Evolutionary conservation across 2,329 filamentous ascomycete genomes (phyloP), one percentile per base, ranked within the genome.

Genomic region (Epichloe baconii): DNA sequence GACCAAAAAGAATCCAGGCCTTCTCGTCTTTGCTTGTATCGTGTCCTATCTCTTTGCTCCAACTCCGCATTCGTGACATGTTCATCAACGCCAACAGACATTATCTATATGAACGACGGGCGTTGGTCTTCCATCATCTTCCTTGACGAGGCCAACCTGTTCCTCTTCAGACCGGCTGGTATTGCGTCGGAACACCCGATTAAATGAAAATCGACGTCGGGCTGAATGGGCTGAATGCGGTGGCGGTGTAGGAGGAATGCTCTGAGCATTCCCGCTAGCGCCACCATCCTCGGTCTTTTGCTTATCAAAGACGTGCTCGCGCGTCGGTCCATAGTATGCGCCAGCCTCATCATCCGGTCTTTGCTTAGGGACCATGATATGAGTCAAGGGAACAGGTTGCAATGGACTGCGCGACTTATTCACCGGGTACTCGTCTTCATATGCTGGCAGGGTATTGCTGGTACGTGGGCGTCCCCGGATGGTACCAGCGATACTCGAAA

Each of bases 191-290:
- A 96, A 93, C 49, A 95, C 81, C 57, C 86, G 88, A 57, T 90
- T 85, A 73, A 97, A 97, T 17, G 87, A 94, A 69, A 97, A 98
- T 63, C 95, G 88, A 54, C 91, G 78, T 57, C 73, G 78, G 11
- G 85, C 79, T 34, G 72, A 71, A 50, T 77, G 78, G 11, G 85
- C 79, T 31, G 72, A 71, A 50, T 77, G 79, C 3, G 76, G 80
- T 4, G 82, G 82, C 1, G 83, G 82, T 3, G 78, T 75, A 0
- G 83, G 83, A 1, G 80, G 61, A 6, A 68, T 56, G 58, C 63
- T 67, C 54, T 66, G 68, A 53, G 66, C 70, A 55, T 64, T 71
- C 47, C 66, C 65, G 47, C 66, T 70, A 2, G 71, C 70, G 26
- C 76, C 72, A 37, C 68, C 65, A 56, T 79, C 78, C 52, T 69